Percentiles rank a stretch among this genome's conserved stretches.
These are phyloP conservation scores for Neurospora sp. DNA, from an alignment of 495 filamentous ascomycete genomes.

Conservation along the genomic window DNA sequence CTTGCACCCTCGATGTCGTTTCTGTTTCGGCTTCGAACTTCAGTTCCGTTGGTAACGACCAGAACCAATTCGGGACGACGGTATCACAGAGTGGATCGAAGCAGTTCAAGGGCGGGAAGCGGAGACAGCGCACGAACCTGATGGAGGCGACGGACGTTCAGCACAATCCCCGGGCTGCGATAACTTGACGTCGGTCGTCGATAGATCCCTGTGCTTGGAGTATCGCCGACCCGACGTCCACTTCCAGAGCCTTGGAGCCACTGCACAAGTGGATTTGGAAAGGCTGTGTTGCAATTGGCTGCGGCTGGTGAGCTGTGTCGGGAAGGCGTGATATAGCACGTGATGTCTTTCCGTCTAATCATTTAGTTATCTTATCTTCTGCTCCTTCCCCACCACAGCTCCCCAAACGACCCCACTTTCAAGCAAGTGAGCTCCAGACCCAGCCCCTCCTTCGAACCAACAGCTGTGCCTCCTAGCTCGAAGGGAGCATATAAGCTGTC, in stretches of 20 bases:
- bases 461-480: too few relatives aligned
- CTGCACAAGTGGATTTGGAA: not conserved
- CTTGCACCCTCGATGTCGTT: too few relatives aligned
- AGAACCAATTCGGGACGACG: too few relatives aligned
- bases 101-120: not conserved
- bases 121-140: slow-evolving; percentile 7
- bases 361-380: too few relatives aligned
- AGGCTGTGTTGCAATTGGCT: not conserved
- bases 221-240: not conserved
- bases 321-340: rapidly evolving
- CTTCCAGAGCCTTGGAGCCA: not conserved
- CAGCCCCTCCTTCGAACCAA: not conserved
- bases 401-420: not conserved
- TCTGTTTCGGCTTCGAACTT: too few relatives aligned
- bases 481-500: too few relatives aligned
- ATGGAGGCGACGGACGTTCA: slow-evolving; percentile 6
- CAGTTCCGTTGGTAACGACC: too few relatives aligned
- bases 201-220: not conserved
- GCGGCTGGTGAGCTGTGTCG: not conserved
- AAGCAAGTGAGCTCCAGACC: not conserved
- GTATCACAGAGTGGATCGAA: not conserved
- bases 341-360: not conserved
- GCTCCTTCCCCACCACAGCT: not conserved
- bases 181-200: slow-evolving; percentile 28
- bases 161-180: slow-evolving; percentile 8